phyloP scores from a whole-genome alignment of 176 grass and related monocot species.

The Echinochloa phyllopogon region DNA sequence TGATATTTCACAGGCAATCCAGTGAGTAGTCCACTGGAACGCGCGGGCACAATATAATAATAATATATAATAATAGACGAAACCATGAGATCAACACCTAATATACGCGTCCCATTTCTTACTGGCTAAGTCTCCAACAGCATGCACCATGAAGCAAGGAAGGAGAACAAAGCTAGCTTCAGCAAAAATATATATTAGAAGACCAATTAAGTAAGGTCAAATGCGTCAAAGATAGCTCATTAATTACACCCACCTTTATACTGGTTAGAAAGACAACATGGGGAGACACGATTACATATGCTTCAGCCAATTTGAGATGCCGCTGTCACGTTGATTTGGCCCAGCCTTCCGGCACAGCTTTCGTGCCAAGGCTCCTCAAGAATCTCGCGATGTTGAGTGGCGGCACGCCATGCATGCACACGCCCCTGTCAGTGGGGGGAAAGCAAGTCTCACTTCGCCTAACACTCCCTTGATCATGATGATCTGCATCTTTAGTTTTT shows the following conservation, averaged over 20 bases:
- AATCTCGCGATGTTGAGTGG: constrained; percentile 31
- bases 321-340: constrained; percentile 28
- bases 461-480: background rate
- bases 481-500: background rate
- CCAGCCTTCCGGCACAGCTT: constrained; percentile 31
- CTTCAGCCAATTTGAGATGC: constrained; percentile 18
- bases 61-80: background rate
- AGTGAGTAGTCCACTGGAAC: background rate
- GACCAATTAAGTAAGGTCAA: background rate
- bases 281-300: constrained; percentile 32
- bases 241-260: background rate
- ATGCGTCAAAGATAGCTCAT: background rate
- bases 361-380: constrained; percentile 13
- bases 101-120: background rate
- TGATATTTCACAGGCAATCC: too few relatives aligned
- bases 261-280: background rate
- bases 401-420: background rate
- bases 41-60: background rate
- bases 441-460: constrained; percentile 11
- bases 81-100: background rate
- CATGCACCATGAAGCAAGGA: background rate
- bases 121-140: constrained; percentile 30
- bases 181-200: background rate
- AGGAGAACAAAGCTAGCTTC: constrained; percentile 5
- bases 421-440: constrained; percentile 15